Conservation (phyloP, 2,329 filamentous ascomycete genomes). For the Fusarium verrucosum region DNA sequence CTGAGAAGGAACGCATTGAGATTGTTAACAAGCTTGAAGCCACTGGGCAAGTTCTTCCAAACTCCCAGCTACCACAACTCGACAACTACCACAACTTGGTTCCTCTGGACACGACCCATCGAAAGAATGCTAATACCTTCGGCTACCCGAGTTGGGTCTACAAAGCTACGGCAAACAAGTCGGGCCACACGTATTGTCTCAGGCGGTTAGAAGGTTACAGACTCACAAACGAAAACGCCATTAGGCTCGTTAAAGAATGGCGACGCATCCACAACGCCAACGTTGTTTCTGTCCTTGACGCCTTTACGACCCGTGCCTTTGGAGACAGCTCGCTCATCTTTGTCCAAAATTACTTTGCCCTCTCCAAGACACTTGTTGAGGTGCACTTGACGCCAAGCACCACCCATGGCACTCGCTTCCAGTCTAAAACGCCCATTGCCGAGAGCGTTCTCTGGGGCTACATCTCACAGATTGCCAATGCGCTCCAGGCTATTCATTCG, state of each 20-base stretch:
- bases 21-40: constrained; percentile 89
- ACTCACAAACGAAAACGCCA: constrained; percentile 87
- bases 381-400: constrained; percentile 68
- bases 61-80: constrained; percentile 76
- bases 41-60: constrained; percentile 83
- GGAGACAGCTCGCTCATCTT: constrained; percentile 95
- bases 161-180: constrained; percentile 89
- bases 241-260: constrained; percentile 88
- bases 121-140: constrained; percentile 81
- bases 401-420: constrained; percentile 57
- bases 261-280: constrained; percentile 83
- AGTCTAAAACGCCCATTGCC: constrained; percentile 60
- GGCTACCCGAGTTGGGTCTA: constrained; percentile 94
- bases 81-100: constrained; percentile 94
- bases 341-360: constrained; percentile 90
- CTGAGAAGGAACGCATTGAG: constrained; percentile 86
- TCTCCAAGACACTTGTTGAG: constrained; percentile 89
- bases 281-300: constrained; percentile 87
- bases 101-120: constrained; percentile 82
- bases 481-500: constrained; percentile 84
- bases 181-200: constrained; percentile 87
- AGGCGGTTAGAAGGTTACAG: constrained; percentile 89
- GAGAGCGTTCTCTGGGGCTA: constrained; percentile 91
- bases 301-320: constrained; percentile 92
- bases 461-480: constrained; percentile 88